Evolutionary conservation across 805 yeast genomes (phyloP).

Genomic region (Komagataella pseudopastoris): DNA sequence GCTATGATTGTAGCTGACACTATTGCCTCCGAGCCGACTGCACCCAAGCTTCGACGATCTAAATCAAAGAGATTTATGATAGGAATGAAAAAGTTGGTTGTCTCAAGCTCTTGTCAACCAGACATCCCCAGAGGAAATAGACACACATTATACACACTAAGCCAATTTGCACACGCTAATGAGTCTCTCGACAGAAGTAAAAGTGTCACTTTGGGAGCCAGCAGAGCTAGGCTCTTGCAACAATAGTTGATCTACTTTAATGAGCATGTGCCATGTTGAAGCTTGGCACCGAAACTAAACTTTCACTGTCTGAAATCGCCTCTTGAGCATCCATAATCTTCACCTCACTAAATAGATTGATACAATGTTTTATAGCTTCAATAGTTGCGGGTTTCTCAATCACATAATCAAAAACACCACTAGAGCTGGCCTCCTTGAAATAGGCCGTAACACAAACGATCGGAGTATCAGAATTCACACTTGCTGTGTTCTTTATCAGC

Average conservation of each 20-base stretch:
- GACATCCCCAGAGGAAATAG: not conserved
- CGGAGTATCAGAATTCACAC: conserved; percentile 67
- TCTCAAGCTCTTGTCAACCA: not conserved
- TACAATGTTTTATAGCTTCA: conserved; percentile 16
- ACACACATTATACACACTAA: not conserved
- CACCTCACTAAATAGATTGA: conserved; percentile 12
- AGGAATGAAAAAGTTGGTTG: not conserved
- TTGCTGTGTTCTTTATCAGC: conserved; percentile 59
- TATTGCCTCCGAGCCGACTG: not conserved
- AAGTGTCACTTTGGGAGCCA: not conserved
- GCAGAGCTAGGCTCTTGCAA: not conserved
- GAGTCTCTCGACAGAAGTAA: not conserved
- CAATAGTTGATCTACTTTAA: not conserved
- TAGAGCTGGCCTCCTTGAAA: conserved; percentile 47
- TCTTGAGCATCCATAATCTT: conserved; percentile 11
- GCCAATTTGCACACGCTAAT: not conserved
- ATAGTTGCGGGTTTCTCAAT: conserved; percentile 56
- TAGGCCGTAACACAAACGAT: conserved; percentile 64
- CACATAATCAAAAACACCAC: conserved; percentile 49
- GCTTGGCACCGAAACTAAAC: not conserved
- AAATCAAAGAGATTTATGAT: not conserved
- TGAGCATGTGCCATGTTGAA: not conserved
- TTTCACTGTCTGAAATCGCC: conserved; percentile 18
- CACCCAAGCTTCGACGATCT: not conserved
- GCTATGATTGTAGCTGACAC: not conserved